phyloP scores from a whole-genome alignment of 2,329 filamentous ascomycete genomes.

The Colletotrichum sublineola region DNA sequence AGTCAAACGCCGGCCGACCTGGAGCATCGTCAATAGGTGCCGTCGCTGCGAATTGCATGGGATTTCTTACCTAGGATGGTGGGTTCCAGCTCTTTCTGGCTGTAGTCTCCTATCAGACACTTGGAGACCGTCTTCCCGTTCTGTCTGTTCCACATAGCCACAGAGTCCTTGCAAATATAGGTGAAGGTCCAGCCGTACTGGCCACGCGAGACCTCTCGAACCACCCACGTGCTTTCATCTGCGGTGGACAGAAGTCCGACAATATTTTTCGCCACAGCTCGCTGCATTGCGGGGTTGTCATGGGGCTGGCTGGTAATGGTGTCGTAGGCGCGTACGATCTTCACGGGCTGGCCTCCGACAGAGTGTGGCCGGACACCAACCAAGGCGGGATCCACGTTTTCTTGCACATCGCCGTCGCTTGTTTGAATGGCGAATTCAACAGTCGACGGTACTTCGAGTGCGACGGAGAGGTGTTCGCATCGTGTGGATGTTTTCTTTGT shows the following conservation, averaged over 20 bases:
- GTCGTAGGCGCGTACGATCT: conserved; percentile 60
- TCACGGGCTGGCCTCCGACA: conserved; percentile 48
- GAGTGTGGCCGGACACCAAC: conserved; percentile 46
- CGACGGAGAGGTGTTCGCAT: conserved; percentile 63
- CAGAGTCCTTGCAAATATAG: conserved; percentile 67
- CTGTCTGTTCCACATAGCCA: conserved; percentile 64
- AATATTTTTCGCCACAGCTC: conserved; percentile 63
- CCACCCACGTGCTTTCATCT: conserved; percentile 64
- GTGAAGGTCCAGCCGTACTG: conserved; percentile 66
- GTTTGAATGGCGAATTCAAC: conserved; percentile 58
- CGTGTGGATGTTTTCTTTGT: conserved; percentile 61
- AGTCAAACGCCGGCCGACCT: conserved; percentile 72
- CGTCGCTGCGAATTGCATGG: too few relatives aligned
- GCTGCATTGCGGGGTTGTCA: conserved; percentile 63
- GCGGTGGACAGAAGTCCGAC: conserved; percentile 56
- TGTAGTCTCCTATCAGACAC: conserved; percentile 63
- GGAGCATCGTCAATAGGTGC: conserved; percentile 7
- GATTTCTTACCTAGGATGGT: conserved; percentile 57
- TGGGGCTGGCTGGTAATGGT: conserved; percentile 62
- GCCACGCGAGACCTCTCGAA: conserved; percentile 59
- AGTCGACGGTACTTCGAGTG: conserved; percentile 61
- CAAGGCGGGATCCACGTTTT: conserved; percentile 54
- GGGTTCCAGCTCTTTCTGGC: conserved; percentile 61
- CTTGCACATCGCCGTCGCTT: conserved; percentile 52
- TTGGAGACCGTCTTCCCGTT: conserved; percentile 57